Percentiles rank a stretch among this genome's conserved stretches.
Conservation (phyloP, 2,329 filamentous ascomycete genomes). For the Sarocladium kiliense region DNA sequence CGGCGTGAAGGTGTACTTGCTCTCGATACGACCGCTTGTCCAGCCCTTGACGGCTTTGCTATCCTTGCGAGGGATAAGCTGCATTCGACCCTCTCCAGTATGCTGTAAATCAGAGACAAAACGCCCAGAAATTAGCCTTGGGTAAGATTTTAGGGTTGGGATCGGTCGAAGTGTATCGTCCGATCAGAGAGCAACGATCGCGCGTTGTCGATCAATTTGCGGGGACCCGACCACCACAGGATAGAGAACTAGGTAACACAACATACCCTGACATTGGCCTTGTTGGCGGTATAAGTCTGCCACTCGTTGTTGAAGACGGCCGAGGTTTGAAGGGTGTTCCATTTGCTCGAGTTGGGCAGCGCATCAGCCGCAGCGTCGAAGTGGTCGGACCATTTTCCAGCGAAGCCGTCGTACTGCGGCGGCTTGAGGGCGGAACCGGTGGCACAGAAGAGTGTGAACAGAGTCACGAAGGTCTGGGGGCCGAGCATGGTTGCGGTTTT, state of each 20-base stretch:
- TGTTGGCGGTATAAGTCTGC: constrained; percentile 42
- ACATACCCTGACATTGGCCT: constrained; percentile 32
- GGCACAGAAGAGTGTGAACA: constrained; percentile 23
- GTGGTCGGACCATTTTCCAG: constrained; percentile 35
- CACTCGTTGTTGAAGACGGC: constrained; percentile 47
- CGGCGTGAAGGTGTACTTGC: constrained; percentile 41
- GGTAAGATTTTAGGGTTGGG: too few relatives aligned
- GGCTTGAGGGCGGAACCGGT: constrained; percentile 30
- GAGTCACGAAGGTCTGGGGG: not conserved
- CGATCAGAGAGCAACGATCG: not conserved
- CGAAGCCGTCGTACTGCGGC: constrained; percentile 34
- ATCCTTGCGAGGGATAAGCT: constrained; percentile 43
- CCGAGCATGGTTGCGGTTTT: not conserved
- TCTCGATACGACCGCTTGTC: constrained; percentile 52
- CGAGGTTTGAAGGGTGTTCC: constrained; percentile 35
- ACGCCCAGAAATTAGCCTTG: too few relatives aligned
- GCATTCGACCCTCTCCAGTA: constrained; percentile 43
- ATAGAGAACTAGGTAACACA: not conserved
- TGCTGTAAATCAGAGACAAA: constrained; percentile 19
- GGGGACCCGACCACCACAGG: not conserved
- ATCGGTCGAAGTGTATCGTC: not conserved
- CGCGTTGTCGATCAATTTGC: not conserved
- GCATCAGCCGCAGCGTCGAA: constrained; percentile 33
- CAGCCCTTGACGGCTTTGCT: constrained; percentile 32
- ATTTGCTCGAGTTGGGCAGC: constrained; percentile 28